Evolutionary conservation across 129 eudicot species (phyloP), one percentile per base, ranked within the genome.

Genomic region (Artemisia annua): DNA sequence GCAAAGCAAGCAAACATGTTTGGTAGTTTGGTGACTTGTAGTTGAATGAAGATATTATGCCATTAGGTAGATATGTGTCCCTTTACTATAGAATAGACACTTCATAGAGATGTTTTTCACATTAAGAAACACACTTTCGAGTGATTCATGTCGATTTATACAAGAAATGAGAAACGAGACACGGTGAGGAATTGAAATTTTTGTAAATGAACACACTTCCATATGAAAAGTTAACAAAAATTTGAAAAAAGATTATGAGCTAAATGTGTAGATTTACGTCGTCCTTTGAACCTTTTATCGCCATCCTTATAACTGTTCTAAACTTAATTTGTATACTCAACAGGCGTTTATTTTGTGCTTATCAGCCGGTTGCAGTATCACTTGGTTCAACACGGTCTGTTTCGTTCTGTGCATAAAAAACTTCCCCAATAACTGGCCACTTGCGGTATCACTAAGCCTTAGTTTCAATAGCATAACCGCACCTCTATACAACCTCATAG

Each of bases 391-490:
- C 80, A 87, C 96, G 0, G 85, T 83, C 7, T 90, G 88, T 46
- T 90, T 71, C 20, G 88, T 90, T 46, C 81, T 87, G 71, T 90
- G 93, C 85, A 81, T 85, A 13, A 83, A 76, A 68, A 81, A 83
- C 80, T 90, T 90, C 52, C 81, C 84, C 3, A 30, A 82, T 2
- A 83, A 80, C 68, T 83, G 87, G 57, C 85, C 86, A 2, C 66
- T 90, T 9, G 93, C 93, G 3, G 71, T 90, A 39, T 85, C 96
- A 2, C 90, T 90, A 48, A 79, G 79, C 57, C 66, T 87, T 59
- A 83, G 96, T 75, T 90, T 87, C 83, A 90, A 87, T n/a, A 90
- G 96, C 44, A 67, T 87, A 43, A 90, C 90, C 53, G 88, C 93
- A 28, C 85, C 96, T 49, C 53, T 90, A 3, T 87, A 87, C 76